phyloP scores from a whole-genome alignment of 371 early-diverging fungal genomes.

The Choanephora cucurbitarum region DNA sequence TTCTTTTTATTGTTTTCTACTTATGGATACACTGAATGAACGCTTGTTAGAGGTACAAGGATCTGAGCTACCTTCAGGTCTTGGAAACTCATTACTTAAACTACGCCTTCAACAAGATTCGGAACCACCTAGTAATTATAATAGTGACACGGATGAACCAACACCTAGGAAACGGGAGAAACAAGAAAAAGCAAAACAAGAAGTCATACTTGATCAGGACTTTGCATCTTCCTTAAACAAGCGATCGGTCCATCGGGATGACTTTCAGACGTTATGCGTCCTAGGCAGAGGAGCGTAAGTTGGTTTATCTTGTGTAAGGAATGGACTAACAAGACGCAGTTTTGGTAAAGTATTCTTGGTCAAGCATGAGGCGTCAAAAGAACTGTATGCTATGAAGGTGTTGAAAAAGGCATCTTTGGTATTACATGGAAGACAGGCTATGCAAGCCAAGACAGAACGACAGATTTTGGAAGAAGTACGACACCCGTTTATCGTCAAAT shows the following conservation, averaged over 20 bases:
- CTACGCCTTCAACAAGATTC: constrained; percentile 21
- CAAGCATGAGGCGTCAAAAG: constrained; percentile 59
- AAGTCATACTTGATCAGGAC: constrained; percentile 25
- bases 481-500: constrained; percentile 95
- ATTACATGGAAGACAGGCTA: constrained; percentile 70
- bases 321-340: too few species aligned
- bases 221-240: constrained; percentile 28
- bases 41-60: constrained; percentile 10
- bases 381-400: constrained; percentile 92
- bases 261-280: constrained; percentile 89
- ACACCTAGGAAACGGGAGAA: constrained; percentile 26
- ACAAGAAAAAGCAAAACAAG: constrained; percentile 19
- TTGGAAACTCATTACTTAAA: constrained; percentile 27
- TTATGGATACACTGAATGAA: constrained; percentile 8
- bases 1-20: too few species aligned
- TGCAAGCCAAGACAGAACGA: constrained; percentile 76
- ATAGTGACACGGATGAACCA: constrained; percentile 47
- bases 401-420: constrained; percentile 84
- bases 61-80: constrained; percentile 27
- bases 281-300: constrained; percentile 91
- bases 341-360: constrained; percentile 86
- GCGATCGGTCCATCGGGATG: constrained; percentile 76
- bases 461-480: constrained; percentile 75
- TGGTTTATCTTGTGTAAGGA: too few species aligned
- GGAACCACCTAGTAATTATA: constrained; percentile 41